Evolutionary conservation across 2,329 filamentous ascomycete genomes (phyloP), one percentile per base, ranked within the genome.

Genomic region (Rhexocercosporidium sp.): DNA sequence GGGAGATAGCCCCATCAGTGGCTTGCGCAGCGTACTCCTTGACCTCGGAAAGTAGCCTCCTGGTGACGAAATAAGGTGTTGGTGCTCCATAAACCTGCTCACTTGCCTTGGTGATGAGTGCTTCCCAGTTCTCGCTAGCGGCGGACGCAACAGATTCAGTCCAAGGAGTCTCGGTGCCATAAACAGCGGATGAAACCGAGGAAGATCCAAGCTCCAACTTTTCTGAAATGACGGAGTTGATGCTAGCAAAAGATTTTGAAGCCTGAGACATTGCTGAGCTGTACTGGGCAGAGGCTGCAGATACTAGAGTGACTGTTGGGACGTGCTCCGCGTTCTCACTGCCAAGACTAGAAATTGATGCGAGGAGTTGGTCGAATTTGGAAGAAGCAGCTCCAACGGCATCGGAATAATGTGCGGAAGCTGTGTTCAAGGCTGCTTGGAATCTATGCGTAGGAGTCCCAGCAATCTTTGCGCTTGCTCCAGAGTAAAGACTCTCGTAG

Each of bases 21-120:
- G 87, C 90, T 51, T 89, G 87, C 12, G 86, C 85, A 22, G 86
- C 86, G 74, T 89, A 90, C 12, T 81, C 81, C 37, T 83, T 83
- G 3, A 85, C 89, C 69, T 85, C 83, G 6, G 82, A 77, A 2
- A 76, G 81, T 64, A 82, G 79, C 18, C 82, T 77, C 44, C 27
- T 81, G 79, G 65, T 83, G 76, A 73, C 73, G 70, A 75, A 77
- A 49, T 75, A 76, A 18, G 76, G 75, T 7, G 76, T 76, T 9
- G 75, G 71, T 31, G 70, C 67, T 27, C 75, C 77, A 56, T 78
- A 77, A 11, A 78, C 69, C 47, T 77, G 75, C 22, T 68, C 67
- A 61, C 74, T 77, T 12, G 76, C 76, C 65, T 75, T 75, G 12
- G 74, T 77, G 34, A 77, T 68, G 3, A 77, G 70, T 49, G 72